Evolutionary conservation across 495 filamentous ascomycete species (phyloP).

Genomic region (Penicillium crystallinum): DNA sequence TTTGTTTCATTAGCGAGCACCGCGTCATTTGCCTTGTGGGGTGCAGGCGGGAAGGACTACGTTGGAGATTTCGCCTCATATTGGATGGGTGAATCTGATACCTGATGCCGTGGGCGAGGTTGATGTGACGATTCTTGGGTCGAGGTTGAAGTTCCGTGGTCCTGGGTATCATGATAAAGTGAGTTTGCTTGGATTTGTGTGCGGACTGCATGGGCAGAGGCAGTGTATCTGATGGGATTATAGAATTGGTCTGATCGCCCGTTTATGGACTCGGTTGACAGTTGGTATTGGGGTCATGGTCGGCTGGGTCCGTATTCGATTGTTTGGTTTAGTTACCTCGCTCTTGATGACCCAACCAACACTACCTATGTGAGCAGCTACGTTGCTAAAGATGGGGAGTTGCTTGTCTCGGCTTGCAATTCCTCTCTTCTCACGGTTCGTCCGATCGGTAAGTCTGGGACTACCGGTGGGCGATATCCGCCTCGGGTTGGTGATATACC

Average conservation of each 20-base stretch:
- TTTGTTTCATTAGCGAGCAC: not conserved
- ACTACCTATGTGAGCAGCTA: conserved; percentile 29
- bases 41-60: conserved; percentile 6
- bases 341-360: conserved; percentile 9
- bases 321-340: conserved; percentile 36
- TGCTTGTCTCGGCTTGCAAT: conserved; percentile 17
- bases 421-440: conserved; percentile 8
- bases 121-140: conserved; percentile 25
- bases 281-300: conserved; percentile 41
- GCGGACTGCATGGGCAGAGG: too few species aligned
- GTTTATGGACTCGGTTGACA: conserved; percentile 16
- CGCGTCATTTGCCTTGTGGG: conserved; percentile 17
- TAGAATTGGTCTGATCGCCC: conserved; percentile 31
- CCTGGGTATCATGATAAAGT: conserved; percentile 41
- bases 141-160: conserved; percentile 28
- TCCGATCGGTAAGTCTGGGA: conserved; percentile 10
- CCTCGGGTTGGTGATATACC: conserved; percentile 15
- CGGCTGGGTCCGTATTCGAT: conserved; percentile 34
- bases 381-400: conserved; percentile 21
- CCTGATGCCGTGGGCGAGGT: conserved; percentile 29
- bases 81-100: conserved; percentile 35
- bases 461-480: conserved; percentile 17
- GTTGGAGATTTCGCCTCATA: conserved; percentile 22
- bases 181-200: too few species aligned
- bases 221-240: not conserved